phyloP scores from a whole-genome alignment of 441 rosid genomes.

The Gossypium lobatum region DNA sequence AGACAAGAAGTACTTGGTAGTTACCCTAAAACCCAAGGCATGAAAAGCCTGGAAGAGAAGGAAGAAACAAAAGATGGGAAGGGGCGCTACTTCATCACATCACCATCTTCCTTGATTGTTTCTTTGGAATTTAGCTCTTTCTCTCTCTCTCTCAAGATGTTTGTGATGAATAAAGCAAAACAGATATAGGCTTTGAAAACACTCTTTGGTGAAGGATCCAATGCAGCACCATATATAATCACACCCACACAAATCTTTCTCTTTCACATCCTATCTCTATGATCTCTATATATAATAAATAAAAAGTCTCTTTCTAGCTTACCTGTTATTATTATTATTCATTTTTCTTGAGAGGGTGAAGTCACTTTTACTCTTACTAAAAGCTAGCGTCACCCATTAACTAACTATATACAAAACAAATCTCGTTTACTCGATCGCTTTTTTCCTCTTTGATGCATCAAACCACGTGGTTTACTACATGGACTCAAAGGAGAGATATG shows the following conservation, averaged over 20 bases:
- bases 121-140: constrained; percentile 27
- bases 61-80: neutral
- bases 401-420: neutral
- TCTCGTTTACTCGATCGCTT: constrained; percentile 17
- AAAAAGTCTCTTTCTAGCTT: constrained; percentile 17
- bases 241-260: constrained; percentile 19
- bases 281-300: neutral
- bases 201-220: constrained; percentile 77
- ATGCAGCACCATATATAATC: constrained; percentile 35
- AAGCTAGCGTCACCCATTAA: constrained; percentile 10
- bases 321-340: neutral
- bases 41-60: neutral
- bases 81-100: neutral
- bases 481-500: neutral
- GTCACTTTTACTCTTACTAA: constrained; percentile 17
- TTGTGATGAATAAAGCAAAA: constrained; percentile 7
- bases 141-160: constrained; percentile 13
- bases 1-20: neutral
- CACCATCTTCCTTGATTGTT: constrained; percentile 16
- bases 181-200: constrained; percentile 19
- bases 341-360: neutral
- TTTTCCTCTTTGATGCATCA: constrained; percentile 38
- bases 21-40: neutral
- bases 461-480: constrained; percentile 29
- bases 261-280: neutral